These are phyloP conservation scores for Pycnococcus provasolii DNA, from an alignment of 139 green algal genomes.

Conservation along the genomic window DNA sequence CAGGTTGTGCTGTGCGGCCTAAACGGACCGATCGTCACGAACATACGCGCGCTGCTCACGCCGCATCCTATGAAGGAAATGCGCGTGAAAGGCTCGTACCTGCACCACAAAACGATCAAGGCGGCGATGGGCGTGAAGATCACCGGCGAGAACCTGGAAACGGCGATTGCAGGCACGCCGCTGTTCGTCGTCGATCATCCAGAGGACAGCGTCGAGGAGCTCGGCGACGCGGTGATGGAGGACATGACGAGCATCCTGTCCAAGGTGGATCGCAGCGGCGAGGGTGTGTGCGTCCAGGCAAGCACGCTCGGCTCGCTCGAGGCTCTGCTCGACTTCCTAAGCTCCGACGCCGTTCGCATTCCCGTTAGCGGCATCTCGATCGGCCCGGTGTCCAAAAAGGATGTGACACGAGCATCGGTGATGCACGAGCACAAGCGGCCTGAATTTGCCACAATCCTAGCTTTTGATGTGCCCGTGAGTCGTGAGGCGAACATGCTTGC, in stretches of 20 bases:
- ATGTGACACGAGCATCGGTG: slow-evolving; percentile 89
- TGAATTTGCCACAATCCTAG: slow-evolving; percentile 90
- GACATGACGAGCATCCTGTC: slow-evolving; percentile 65
- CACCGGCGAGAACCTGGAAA: slow-evolving; percentile 76
- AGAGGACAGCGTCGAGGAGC: slow-evolving; percentile 83
- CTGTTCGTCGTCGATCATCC: slow-evolving; percentile 53
- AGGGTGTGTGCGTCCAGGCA: slow-evolving; percentile 94
- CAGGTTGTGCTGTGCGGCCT: slow-evolving; percentile 44
- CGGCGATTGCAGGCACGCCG: slow-evolving; percentile 79
- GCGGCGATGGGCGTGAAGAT: slow-evolving; percentile 90
- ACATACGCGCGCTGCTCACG: slow-evolving; percentile 88
- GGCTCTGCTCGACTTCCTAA: slow-evolving; percentile 91
- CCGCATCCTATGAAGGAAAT: slow-evolving; percentile 88
- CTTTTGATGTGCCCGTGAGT: slow-evolving; percentile 82
- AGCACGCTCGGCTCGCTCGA: slow-evolving; percentile 95
- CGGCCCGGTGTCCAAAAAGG: slow-evolving; percentile 87
- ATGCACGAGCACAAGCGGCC: slow-evolving; percentile 85
- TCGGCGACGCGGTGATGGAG: slow-evolving; percentile 80
- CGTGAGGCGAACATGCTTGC: slow-evolving; percentile 68
- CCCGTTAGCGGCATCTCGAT: slow-evolving; percentile 88
- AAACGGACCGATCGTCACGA: slow-evolving; percentile 71
- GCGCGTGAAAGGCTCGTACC: slow-evolving; percentile 77
- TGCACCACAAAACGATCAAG: slow-evolving; percentile 95
- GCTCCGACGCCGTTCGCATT: slow-evolving; percentile 62
- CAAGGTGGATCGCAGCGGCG: slow-evolving; percentile 59